Percentiles rank a stretch among this genome's conserved stretches.
Conservation (phyloP, 441 rosid species). For the Adansonia grandidieri region DNA sequence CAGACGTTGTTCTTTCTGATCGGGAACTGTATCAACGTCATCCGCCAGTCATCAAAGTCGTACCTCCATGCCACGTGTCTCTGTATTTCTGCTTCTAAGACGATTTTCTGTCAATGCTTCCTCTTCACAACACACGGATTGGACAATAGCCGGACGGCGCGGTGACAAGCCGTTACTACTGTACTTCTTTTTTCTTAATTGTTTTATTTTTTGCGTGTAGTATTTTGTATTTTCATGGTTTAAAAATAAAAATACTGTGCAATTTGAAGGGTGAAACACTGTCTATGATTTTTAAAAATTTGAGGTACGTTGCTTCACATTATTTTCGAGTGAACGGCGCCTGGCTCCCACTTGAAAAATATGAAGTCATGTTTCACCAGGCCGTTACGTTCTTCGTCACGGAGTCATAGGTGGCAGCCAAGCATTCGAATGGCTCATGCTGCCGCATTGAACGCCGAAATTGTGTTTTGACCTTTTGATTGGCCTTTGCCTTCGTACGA, state of each 20-base stretch:
- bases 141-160: constrained; percentile 50
- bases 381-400: constrained; percentile 50
- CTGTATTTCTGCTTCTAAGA: neutral
- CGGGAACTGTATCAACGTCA: constrained; percentile 33
- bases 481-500: neutral
- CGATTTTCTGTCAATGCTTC: constrained; percentile 37
- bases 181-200: neutral
- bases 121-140: constrained; percentile 40
- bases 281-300: neutral
- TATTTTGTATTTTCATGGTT: neutral
- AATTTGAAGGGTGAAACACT: neutral
- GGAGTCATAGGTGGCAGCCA: constrained; percentile 35
- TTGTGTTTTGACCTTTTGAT: constrained; percentile 30
- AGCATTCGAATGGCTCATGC: neutral
- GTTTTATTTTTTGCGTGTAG: neutral
- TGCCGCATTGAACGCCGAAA: constrained; percentile 38
- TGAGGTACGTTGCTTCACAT: constrained; percentile 47
- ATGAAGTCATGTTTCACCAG: constrained; percentile 48
- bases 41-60: constrained; percentile 23
- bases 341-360: constrained; percentile 40
- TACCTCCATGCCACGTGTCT: constrained; percentile 35
- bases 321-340: constrained; percentile 51
- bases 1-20: constrained; percentile 3
- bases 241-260: neutral
- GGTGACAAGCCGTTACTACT: constrained; percentile 46